These are phyloP conservation scores for Volvox carteri DNA, from an alignment of 163 green algal species.

Conservation along the genomic window DNA sequence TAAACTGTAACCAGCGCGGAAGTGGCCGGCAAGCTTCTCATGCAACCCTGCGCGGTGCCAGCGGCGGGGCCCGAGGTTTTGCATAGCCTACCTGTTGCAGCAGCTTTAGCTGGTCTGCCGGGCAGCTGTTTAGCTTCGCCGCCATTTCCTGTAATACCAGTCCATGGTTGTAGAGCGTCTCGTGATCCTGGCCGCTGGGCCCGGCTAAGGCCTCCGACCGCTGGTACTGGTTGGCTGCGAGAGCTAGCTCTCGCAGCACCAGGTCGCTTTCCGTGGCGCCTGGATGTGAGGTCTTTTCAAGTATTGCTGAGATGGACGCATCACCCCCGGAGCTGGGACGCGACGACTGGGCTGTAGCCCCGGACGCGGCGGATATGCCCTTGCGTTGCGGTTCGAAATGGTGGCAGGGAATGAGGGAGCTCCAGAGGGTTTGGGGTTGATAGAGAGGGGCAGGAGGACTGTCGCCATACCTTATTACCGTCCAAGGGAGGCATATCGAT, in stretches of 20 bases:
- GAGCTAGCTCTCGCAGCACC: slow-evolving; percentile 69
- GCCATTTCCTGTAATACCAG: slow-evolving; percentile 81
- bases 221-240: slow-evolving; percentile 66
- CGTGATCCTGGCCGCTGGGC: slow-evolving; percentile 62
- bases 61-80: no score
- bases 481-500: not conserved
- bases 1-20: no score
- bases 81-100: slow-evolving; percentile 53
- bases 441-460: not conserved
- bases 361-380: not conserved
- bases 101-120: slow-evolving; percentile 56
- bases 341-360: not conserved
- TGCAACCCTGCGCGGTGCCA: no score
- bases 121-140: slow-evolving; percentile 21
- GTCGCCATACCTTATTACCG: not conserved
- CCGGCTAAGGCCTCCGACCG: slow-evolving; percentile 18
- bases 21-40: no score
- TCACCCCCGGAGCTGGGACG: not conserved
- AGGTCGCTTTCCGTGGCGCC: slow-evolving; percentile 17
- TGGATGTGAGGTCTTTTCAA: not conserved
- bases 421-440: not conserved
- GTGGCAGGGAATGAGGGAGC: not conserved
- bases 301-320: not conserved
- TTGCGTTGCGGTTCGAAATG: not conserved
- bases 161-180: slow-evolving; percentile 78